Conservation (phyloP, 1,284 basidiomycete genomes). For the Xanthoconium separans region DNA sequence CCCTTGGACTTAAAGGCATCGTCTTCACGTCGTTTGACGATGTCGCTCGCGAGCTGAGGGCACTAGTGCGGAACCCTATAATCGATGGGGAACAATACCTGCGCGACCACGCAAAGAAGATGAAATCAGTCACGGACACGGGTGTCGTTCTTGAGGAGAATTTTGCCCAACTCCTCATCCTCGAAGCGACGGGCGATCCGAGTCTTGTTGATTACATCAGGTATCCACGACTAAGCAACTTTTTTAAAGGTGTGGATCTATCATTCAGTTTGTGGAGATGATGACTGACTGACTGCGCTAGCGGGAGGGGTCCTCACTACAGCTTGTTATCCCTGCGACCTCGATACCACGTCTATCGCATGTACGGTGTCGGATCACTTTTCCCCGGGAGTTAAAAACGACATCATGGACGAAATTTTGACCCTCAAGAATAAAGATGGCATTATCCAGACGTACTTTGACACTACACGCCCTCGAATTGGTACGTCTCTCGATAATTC, state of each 20-base stretch:
- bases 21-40: conserved; percentile 21
- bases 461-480: conserved; percentile 18
- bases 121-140: conserved; percentile 22
- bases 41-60: conserved; percentile 13
- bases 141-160: conserved; percentile 22
- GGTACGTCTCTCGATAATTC: conserved; percentile 6
- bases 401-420: conserved; percentile 26
- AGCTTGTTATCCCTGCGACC: conserved; percentile 14
- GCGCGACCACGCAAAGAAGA: conserved; percentile 12
- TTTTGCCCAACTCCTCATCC: conserved; percentile 23
- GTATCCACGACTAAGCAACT: conserved; percentile 24
- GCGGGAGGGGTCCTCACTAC: conserved; percentile 11
- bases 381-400: conserved; percentile 16
- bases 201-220: conserved; percentile 21
- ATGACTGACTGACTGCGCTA: conserved; percentile 6
- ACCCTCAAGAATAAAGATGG: conserved; percentile 18
- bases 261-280: background rate
- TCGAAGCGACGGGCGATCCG: conserved; percentile 16
- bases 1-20: conserved; percentile 23
- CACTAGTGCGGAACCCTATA: conserved; percentile 22
- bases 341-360: conserved; percentile 24
- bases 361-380: conserved; percentile 20
- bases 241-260: conserved; percentile 15
- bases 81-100: conserved; percentile 18
- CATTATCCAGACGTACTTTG: conserved; percentile 22